Conservation (phyloP, 768 basidiomycete species). For the Hericium rajendrae region DNA sequence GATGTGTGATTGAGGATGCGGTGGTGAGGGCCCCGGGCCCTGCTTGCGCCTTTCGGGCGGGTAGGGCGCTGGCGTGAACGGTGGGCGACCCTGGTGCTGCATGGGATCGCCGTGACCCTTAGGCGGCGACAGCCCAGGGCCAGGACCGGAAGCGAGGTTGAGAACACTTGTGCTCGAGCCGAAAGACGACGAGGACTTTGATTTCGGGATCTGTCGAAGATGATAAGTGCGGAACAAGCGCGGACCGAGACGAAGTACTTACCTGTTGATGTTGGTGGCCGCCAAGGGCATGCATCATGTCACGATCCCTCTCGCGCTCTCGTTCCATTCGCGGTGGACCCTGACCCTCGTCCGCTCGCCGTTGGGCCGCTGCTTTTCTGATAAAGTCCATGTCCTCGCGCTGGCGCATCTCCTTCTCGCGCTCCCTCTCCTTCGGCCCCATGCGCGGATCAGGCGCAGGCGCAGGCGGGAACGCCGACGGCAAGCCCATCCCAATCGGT, state of each 20-base stretch:
- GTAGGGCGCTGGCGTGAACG: not conserved
- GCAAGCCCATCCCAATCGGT: not conserved
- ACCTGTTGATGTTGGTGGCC: too few relatives aligned
- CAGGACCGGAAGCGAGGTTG: not conserved
- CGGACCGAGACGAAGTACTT: too few relatives aligned
- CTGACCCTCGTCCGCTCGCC: constrained; percentile 5
- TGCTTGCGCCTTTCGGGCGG: not conserved
- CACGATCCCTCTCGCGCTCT: too few relatives aligned
- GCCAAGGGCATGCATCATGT: too few relatives aligned
- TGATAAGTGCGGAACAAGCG: too few relatives aligned
- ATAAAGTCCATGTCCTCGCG: constrained; percentile 18
- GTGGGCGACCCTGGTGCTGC: constrained; percentile 2
- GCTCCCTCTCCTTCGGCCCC: constrained; percentile 10
- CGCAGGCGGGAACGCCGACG: not conserved
- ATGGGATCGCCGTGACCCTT: constrained; percentile 1
- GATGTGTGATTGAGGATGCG: constrained; percentile 14
- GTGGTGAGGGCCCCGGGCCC: not conserved
- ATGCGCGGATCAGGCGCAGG: not conserved
- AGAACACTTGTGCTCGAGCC: not conserved
- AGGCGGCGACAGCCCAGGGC: not conserved
- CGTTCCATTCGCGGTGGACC: too few relatives aligned
- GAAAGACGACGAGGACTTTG: too few relatives aligned
- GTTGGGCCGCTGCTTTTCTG: constrained; percentile 9
- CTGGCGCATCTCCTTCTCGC: constrained; percentile 10
- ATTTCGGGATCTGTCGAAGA: too few relatives aligned